A percentile compares a stretch with the other conserved stretches of the same genome.
phyloP scores from a whole-genome alignment of 1,284 basidiomycete species.

The Sporisorium graminicola region DNA sequence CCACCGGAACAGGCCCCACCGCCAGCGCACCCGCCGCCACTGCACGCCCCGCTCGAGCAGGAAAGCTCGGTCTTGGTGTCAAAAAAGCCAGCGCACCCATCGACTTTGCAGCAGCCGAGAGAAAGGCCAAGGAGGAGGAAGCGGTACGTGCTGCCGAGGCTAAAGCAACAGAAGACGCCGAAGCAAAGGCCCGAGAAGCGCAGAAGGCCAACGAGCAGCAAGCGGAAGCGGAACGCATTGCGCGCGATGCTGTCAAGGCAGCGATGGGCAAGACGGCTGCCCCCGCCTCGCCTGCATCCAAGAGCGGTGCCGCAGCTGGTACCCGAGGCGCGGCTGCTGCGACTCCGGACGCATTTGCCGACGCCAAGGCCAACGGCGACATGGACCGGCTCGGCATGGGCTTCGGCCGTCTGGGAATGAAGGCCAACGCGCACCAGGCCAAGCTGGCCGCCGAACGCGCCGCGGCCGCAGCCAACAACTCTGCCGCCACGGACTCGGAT shows the following conservation, averaged over 20 bases:
- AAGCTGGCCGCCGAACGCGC: conserved; percentile 50
- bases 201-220: conserved; percentile 46
- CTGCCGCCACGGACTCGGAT: conserved; percentile 28
- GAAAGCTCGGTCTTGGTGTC: conserved; percentile 63
- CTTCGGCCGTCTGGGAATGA: conserved; percentile 80
- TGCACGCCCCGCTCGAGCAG: conserved; percentile 48
- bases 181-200: conserved; percentile 45
- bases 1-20: conserved; percentile 44
- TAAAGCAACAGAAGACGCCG: conserved; percentile 53
- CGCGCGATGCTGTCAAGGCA: conserved; percentile 56
- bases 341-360: conserved; percentile 45
- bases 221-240: conserved; percentile 56
- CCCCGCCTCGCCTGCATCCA: conserved; percentile 19
- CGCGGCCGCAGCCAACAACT: conserved; percentile 48
- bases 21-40: conserved; percentile 24
- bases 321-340: conserved; percentile 33
- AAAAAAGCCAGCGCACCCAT: conserved; percentile 62
- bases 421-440: conserved; percentile 54
- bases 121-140: conserved; percentile 64
- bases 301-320: conserved; percentile 6
- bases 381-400: conserved; percentile 81
- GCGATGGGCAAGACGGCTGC: conserved; percentile 40
- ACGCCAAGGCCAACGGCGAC: conserved; percentile 72
- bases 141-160: conserved; percentile 39
- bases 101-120: conserved; percentile 67